Evolutionary conservation across 257 asterid species (phyloP), one percentile per base, ranked within the genome.

Genomic region (Petunia secreta): DNA sequence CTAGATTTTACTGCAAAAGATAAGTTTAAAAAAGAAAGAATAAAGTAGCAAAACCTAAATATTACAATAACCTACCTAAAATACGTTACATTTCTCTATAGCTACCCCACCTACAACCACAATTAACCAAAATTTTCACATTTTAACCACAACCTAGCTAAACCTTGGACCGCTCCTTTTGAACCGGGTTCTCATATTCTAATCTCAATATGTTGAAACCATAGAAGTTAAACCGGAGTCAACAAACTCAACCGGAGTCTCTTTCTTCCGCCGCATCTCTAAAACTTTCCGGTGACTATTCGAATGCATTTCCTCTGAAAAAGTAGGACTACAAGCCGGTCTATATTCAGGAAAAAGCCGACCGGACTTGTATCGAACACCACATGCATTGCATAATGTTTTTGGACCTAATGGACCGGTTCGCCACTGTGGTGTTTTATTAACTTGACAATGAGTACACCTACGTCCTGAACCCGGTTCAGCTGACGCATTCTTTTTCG

Each of bases 251-350:
- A 25, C 8, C 63, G 38, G 25, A 25, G 10, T 63, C 38, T 91
- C 97, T 83, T 86, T 93, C 83, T 78, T 91, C 86, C 85, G 87
- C 75, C 97, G 91, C 97, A 93, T 90, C 85, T 93, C 97, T 88
- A 91, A 79, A 9, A 93, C 97, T 80, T 90, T 93, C 83, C 97
- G 85, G 86, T 93, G 97, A 53, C 95, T 93, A 63, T 93, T 93
- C 0, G 97, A 93, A 79, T 93, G 97, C 77, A 85, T 16, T 7
- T 87, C 93, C 36, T 65, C 79, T 50, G 93, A 91, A 79, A 90
- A 93, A 34, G 97, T 90, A 48, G 97, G 97, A 87, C 97, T 93
- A 77, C 94, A 93, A 9, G 97, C 97, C 79, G 97, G 97, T 77
- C 96, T 82, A 75, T 93, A 93, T 83, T 93, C 97, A 0, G 93